A percentile compares a stretch with the other conserved stretches of the same genome.
These are phyloP conservation scores for Ceratobasidium sp. DNA, from an alignment of 1,284 basidiomycete genomes.

Conservation along the genomic window DNA sequence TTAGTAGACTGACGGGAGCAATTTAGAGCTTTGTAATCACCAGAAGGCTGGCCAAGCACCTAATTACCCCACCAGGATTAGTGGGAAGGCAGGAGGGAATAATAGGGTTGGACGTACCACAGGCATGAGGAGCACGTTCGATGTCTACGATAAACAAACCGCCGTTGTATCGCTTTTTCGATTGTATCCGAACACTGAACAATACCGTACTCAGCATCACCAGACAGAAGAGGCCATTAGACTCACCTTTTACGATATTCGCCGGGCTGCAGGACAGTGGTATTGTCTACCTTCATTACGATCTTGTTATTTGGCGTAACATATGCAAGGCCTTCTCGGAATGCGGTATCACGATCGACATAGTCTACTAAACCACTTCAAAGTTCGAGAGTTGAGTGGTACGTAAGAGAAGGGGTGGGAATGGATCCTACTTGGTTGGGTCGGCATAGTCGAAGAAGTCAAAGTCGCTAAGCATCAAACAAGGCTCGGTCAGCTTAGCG, in stretches of 20 bases:
- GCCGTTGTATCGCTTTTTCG: slow-evolving; percentile 63
- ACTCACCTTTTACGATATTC: slow-evolving; percentile 48
- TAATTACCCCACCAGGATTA: slow-evolving; percentile 50
- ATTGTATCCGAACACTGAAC: slow-evolving; percentile 52
- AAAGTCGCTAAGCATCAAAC: slow-evolving; percentile 14
- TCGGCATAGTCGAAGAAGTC: slow-evolving; percentile 42
- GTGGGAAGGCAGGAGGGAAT: not conserved
- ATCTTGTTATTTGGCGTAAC: slow-evolving; percentile 46
- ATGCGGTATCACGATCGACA: slow-evolving; percentile 49
- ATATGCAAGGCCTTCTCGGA: slow-evolving; percentile 47
- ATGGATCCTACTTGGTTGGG: slow-evolving; percentile 40
- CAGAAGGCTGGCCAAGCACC: slow-evolving; percentile 76
- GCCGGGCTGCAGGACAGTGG: slow-evolving; percentile 44
- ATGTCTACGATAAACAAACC: slow-evolving; percentile 79
- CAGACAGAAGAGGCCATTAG: not conserved
- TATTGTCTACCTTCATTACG: slow-evolving; percentile 51
- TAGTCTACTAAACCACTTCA: slow-evolving; percentile 70
- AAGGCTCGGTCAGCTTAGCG: slow-evolving; percentile 18
- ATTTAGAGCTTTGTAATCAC: slow-evolving; percentile 56
- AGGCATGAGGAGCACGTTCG: slow-evolving; percentile 77
- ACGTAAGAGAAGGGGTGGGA: not conserved
- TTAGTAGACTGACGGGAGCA: slow-evolving; percentile 53
- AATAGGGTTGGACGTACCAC: slow-evolving; percentile 63
- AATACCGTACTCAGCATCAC: slow-evolving; percentile 1
- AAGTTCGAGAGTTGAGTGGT: not conserved